Evolutionary conservation across 2,329 filamentous ascomycete species (phyloP).

Genomic region (Metarhizium rileyi): DNA sequence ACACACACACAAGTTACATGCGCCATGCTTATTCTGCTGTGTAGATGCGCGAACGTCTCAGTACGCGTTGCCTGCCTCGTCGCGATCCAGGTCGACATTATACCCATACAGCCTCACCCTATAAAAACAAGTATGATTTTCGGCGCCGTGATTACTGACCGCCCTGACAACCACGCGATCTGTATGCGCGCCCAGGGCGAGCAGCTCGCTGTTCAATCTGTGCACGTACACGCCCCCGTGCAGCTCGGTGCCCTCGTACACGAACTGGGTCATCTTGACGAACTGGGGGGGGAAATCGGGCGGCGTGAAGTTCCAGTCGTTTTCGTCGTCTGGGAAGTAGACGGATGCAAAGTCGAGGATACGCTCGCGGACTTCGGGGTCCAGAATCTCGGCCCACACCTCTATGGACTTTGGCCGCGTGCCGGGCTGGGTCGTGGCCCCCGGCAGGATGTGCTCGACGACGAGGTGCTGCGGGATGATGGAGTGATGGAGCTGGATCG

Average conservation of each 20-base stretch:
- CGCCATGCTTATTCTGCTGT: too few relatives aligned
- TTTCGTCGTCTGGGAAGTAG: slow-evolving; percentile 27
- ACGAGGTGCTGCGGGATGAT: slow-evolving; percentile 61
- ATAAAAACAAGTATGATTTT: slow-evolving; percentile 56
- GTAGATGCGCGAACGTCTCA: too few relatives aligned
- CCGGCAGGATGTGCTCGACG: slow-evolving; percentile 59
- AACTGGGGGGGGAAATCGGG: slow-evolving; percentile 28
- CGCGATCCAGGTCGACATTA: slow-evolving; percentile 16
- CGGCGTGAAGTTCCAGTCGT: slow-evolving; percentile 19
- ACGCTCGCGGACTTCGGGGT: slow-evolving; percentile 29
- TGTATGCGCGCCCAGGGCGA: slow-evolving; percentile 36
- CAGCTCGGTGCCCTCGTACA: slow-evolving; percentile 35
- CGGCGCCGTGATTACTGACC: slow-evolving; percentile 47
- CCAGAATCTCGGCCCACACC: slow-evolving; percentile 52
- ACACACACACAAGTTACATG: neutral
- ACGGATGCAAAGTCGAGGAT: slow-evolving; percentile 33
- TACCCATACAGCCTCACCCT: slow-evolving; percentile 47
- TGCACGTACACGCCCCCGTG: slow-evolving; percentile 43
- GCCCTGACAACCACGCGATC: slow-evolving; percentile 45
- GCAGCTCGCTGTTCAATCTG: slow-evolving; percentile 39
- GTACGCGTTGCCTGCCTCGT: neutral
- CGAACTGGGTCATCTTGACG: slow-evolving; percentile 48
- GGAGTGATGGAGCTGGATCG: slow-evolving; percentile 46
- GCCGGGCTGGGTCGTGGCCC: slow-evolving; percentile 50
- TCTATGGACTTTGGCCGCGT: slow-evolving; percentile 60